These are phyloP conservation scores for Solanum acaule DNA, from an alignment of 257 asterid genomes.

Conservation along the genomic window DNA sequence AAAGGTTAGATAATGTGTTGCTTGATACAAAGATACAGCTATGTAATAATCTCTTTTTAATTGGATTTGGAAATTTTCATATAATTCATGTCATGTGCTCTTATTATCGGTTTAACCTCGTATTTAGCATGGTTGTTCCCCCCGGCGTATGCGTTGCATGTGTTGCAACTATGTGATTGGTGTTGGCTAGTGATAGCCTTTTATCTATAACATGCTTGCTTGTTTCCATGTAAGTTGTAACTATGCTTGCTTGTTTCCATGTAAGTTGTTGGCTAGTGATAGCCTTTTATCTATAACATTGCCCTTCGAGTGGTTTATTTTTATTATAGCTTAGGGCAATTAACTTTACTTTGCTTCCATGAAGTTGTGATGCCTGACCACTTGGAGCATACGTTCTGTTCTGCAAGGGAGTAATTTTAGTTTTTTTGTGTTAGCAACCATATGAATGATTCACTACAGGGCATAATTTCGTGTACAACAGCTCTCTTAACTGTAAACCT, in stretches of 20 bases:
- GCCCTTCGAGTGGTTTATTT: background rate
- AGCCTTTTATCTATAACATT: background rate
- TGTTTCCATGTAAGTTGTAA: too few species aligned
- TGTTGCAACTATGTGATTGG: background rate
- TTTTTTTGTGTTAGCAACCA: too few species aligned
- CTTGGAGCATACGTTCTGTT: background rate
- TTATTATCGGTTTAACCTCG: background rate
- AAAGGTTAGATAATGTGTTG: background rate
- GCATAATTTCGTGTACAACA: too few species aligned
- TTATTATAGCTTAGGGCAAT: background rate
- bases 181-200: background rate
- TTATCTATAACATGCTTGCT: too few species aligned
- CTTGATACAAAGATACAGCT: background rate
- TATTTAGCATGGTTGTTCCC: background rate
- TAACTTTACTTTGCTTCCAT: background rate
- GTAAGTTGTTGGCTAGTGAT: background rate
- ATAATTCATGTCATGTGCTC: background rate
- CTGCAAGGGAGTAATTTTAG: background rate
- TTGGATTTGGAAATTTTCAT: background rate
- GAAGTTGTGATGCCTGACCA: background rate
- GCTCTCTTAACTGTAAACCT: background rate
- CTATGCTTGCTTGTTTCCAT: background rate
- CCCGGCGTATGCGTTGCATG: background rate
- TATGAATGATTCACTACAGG: too few species aligned
- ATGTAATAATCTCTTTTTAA: background rate